phyloP scores from a whole-genome alignment of 2,329 filamentous ascomycete species.

The Claviceps cyperi region DNA sequence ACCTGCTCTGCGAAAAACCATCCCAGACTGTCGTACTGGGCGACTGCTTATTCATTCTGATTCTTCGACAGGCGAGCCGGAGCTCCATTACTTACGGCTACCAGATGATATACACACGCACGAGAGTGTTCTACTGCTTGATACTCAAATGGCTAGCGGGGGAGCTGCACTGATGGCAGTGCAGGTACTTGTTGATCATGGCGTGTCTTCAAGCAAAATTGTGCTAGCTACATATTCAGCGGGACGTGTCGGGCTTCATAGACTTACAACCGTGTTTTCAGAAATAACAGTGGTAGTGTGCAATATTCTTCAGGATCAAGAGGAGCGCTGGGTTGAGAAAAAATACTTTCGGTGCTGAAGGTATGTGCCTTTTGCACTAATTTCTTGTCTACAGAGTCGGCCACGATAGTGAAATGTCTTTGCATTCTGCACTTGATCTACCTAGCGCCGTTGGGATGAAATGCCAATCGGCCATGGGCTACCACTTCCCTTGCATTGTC shows the following conservation, averaged over 20 bases:
- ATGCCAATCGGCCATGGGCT: not conserved
- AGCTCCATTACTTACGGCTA: conserved; percentile 78
- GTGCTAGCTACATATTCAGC: conserved; percentile 90
- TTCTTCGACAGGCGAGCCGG: conserved; percentile 71
- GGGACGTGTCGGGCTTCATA: conserved; percentile 67
- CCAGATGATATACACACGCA: conserved; percentile 59
- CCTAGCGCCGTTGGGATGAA: no score
- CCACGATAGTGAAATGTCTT: not conserved
- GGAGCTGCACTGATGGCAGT: conserved; percentile 85
- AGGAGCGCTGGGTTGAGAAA: conserved; percentile 80
- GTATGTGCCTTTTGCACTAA: not conserved
- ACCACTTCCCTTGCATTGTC: no score
- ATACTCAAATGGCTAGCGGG: conserved; percentile 89
- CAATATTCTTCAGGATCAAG: conserved; percentile 64
- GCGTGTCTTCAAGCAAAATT: conserved; percentile 69
- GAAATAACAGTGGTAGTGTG: conserved; percentile 76
- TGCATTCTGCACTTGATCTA: not conserved
- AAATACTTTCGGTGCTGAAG: conserved; percentile 74
- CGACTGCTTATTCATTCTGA: conserved; percentile 86
- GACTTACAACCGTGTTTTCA: conserved; percentile 79
- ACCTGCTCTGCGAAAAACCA: conserved; percentile 72
- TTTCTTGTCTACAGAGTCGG: not conserved
- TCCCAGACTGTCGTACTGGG: conserved; percentile 84
- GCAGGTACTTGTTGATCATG: conserved; percentile 87
- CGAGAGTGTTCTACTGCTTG: conserved; percentile 71